Conservation (phyloP, 176 grass and related monocot genomes). For the Tillandsia fasciculata region DNA sequence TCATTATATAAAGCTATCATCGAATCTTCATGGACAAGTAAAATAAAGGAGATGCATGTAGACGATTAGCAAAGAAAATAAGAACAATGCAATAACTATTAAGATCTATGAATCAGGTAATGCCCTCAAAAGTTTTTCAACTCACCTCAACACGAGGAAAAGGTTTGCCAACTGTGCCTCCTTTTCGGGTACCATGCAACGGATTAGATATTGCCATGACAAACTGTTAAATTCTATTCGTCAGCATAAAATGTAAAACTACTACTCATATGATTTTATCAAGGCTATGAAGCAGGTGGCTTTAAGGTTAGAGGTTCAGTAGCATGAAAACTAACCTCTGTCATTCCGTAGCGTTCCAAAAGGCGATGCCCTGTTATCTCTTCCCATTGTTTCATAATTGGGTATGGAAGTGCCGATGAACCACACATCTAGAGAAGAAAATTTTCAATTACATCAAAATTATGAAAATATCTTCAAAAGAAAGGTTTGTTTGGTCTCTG, state of each 20-base stretch:
- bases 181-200: constrained; percentile 72
- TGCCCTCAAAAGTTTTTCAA: constrained; percentile 12
- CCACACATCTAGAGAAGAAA: constrained; percentile 77
- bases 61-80: background rate
- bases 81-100: background rate
- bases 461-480: background rate
- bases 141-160: constrained; percentile 81
- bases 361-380: constrained; percentile 78
- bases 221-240: constrained; percentile 48
- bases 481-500: background rate
- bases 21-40: background rate
- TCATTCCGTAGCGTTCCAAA: constrained; percentile 97
- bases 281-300: background rate
- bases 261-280: background rate
- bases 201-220: constrained; percentile 95
- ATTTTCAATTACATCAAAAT: constrained; percentile 2
- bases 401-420: constrained; percentile 91
- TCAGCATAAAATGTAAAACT: constrained; percentile 15
- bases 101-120: background rate
- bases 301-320: background rate
- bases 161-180: constrained; percentile 78
- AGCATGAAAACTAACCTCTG: constrained; percentile 51
- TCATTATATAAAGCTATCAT: background rate
- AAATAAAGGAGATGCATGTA: background rate
- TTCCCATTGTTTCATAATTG: constrained; percentile 86